Conservation (phyloP, 768 basidiomycete genomes). For the Boletus reticulatus region DNA sequence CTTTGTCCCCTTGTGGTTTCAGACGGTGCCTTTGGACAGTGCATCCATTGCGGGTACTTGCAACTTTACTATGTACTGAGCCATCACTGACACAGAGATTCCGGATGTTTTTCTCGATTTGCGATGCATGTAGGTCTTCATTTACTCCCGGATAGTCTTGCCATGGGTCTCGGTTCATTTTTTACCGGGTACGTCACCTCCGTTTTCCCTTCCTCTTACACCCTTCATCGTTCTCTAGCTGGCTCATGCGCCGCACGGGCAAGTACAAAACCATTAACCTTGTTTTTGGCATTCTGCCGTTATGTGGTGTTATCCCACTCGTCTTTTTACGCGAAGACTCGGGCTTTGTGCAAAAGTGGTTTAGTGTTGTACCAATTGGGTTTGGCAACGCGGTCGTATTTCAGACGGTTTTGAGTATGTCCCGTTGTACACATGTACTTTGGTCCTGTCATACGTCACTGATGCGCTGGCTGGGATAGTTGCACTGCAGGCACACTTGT, state of each 20-base stretch:
- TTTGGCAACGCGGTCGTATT: slow-evolving; percentile 9
- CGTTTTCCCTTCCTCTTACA: neutral
- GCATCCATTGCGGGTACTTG: slow-evolving; percentile 59
- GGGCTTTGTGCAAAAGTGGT: slow-evolving; percentile 19
- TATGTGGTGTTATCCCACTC: slow-evolving; percentile 42
- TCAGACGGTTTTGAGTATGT: neutral
- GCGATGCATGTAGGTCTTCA: slow-evolving; percentile 36
- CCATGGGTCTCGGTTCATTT: slow-evolving; percentile 49
- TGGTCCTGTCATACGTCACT: neutral
- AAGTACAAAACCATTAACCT: slow-evolving; percentile 48
- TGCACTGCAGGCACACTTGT: slow-evolving; percentile 1
- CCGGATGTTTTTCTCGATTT: neutral
- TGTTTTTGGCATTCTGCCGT: slow-evolving; percentile 48
- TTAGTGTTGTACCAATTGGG: slow-evolving; percentile 11
- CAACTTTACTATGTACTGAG: neutral
- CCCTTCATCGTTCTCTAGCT: slow-evolving; percentile 19
- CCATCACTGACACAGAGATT: neutral
- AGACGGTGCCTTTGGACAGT: slow-evolving; percentile 67
- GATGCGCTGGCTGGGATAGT: neutral
- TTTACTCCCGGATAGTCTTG: slow-evolving; percentile 47
- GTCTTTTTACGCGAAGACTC: slow-evolving; percentile 25
- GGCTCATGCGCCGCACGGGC: slow-evolving; percentile 51
- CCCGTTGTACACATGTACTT: no score
- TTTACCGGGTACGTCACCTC: slow-evolving; percentile 42
- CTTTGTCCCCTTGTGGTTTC: slow-evolving; percentile 81